Evolutionary conservation across 2,329 filamentous ascomycete genomes (phyloP).

Genomic region (Pyricularia pennisetigena): DNA sequence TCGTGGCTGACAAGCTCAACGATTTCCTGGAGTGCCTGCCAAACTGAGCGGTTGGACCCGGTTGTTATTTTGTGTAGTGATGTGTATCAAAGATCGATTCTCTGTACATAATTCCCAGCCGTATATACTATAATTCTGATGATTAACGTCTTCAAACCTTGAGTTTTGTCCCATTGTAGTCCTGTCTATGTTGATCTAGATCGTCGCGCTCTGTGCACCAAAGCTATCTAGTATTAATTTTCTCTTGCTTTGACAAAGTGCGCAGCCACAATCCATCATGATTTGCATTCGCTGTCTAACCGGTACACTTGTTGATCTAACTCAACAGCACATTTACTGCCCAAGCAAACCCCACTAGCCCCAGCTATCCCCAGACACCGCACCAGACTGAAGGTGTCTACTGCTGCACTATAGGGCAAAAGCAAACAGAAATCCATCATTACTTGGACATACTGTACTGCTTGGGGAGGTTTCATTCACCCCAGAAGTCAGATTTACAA

Average conservation of each 20-base stretch:
- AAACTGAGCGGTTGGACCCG: neutral
- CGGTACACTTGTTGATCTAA: no score
- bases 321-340: no score
- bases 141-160: neutral
- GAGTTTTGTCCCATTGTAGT: neutral
- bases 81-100: neutral
- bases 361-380: no score
- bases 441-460: no score
- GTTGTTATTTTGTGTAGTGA: neutral
- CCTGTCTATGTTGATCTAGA: neutral
- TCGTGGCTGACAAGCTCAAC: constrained; percentile 39
- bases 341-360: no score
- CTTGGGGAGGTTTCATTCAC: no score
- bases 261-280: neutral
- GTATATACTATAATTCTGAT: neutral
- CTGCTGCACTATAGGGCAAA: no score
- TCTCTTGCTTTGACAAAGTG: neutral
- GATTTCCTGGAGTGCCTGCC: neutral
- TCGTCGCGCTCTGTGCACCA: neutral
- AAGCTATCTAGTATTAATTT: neutral
- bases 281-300: neutral
- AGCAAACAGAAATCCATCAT: no score
- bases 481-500: no score
- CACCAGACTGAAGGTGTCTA: no score
- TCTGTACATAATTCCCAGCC: neutral